Evolutionary conservation across 805 yeast genomes (phyloP).

Genomic region (Candida maris): DNA sequence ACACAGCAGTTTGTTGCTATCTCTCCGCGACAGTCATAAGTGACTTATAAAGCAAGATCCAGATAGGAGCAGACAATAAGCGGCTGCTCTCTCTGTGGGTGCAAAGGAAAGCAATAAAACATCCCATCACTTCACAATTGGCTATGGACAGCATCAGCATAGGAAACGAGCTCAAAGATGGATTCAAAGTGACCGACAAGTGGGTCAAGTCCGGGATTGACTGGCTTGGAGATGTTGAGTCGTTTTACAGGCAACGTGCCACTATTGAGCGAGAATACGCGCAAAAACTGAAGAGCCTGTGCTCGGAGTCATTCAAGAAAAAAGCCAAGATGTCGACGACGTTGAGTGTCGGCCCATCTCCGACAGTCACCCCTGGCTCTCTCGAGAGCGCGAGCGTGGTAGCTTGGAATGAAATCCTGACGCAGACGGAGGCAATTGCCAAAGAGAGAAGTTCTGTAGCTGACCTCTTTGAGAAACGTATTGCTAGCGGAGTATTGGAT

Average conservation of each 20-base stretch:
- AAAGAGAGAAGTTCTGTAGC: constrained; percentile 60
- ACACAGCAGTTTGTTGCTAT: no score
- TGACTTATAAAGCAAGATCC: no score
- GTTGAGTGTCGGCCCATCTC: constrained; percentile 86
- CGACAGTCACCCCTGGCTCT: constrained; percentile 91
- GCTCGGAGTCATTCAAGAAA: constrained; percentile 67
- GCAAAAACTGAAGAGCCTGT: constrained; percentile 55
- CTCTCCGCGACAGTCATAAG: no score
- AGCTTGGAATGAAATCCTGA: constrained; percentile 84
- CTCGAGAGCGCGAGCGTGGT: constrained; percentile 83
- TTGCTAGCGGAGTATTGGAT: constrained; percentile 57
- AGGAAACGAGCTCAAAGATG: constrained; percentile 77
- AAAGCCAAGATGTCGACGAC: constrained; percentile 66
- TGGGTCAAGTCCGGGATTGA: constrained; percentile 75
- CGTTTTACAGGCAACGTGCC: constrained; percentile 81
- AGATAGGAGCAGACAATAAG: no score
- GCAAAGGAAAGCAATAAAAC: no score
- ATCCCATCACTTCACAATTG: no score
- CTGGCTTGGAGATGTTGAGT: constrained; percentile 77
- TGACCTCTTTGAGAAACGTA: constrained; percentile 53
- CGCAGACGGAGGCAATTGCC: constrained; percentile 78
- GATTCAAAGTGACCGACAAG: constrained; percentile 68
- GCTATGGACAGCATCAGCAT: constrained; percentile 36
- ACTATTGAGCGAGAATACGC: constrained; percentile 81
- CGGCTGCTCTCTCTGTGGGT: no score